Evolutionary conservation across 257 asterid genomes (phyloP), one percentile per base, ranked within the genome.

Genomic region (Przewalskia tangutica): DNA sequence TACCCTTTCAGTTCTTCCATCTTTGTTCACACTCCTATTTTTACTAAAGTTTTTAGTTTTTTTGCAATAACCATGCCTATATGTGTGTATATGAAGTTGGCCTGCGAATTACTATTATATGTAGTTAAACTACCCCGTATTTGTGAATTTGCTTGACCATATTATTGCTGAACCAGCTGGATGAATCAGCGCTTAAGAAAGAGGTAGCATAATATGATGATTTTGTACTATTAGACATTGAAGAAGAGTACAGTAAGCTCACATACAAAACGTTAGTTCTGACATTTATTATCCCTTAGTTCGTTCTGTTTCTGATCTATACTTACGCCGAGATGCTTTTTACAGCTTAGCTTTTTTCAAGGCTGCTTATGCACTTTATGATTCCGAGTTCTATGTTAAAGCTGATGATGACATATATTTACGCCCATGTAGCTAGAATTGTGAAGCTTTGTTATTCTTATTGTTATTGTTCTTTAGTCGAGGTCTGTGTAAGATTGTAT

Each of bases 211-310:
- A 87, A 86, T 96, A 91, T 85, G 99, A 96, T 81, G 99, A 94
- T 87, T 96, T 96, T 89, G 16, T 96, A 85, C 91, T 93, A 58
- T 86, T 96, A 79, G 99, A 96, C 85, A 93, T 94, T 46, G 93
- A 94, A 88, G 99, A 96, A 95, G 97, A 96, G 98, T 96, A 94
- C 85, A 94, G 95, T 91, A 96, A 96, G 91, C 99, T 96, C 88
- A 98, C 98, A 23, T 93, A 94, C 90, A 96, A 96, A 93, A 96
- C 99, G 98, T 96, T 84, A 90, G 99, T 94, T 86, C 90, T 82
- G 64, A 67, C 63, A 71, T 66, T 18, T 56, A 66, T 44, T 23
- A 48, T 34, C 53, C 55, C 2, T 63, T 81, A 77, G n/a, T 46
- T 79, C 62, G 51, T 16, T 34, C 60, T 42, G 38, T 84, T 40